These are phyloP conservation scores for Orbilia oligospora DNA, from an alignment of 2,329 filamentous ascomycete genomes.

Conservation along the genomic window DNA sequence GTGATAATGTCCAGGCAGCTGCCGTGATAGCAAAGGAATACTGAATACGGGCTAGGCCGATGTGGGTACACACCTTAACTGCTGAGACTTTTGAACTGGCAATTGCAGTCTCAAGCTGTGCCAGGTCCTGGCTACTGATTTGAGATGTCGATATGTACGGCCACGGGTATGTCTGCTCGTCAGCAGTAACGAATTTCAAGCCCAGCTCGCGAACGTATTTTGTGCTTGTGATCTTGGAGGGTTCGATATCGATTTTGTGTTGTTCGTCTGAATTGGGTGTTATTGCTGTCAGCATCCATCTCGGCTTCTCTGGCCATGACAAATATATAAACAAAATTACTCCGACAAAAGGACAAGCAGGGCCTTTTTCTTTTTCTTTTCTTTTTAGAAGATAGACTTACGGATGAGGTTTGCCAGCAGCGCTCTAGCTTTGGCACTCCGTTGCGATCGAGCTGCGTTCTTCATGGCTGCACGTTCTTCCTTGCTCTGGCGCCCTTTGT, in stretches of 20 bases:
- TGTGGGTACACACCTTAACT: constrained; percentile 44
- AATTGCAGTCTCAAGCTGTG: constrained; percentile 54
- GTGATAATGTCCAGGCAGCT: constrained; percentile 17
- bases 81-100: constrained; percentile 53
- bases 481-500: constrained; percentile 59
- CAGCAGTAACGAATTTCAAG: constrained; percentile 56
- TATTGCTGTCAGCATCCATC: constrained; percentile 51
- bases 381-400: constrained; percentile 18
- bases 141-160: constrained; percentile 59
- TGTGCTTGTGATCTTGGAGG: constrained; percentile 58
- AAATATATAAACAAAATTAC: constrained; percentile 54
- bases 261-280: constrained; percentile 48
- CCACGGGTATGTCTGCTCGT: constrained; percentile 56
- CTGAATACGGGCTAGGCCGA: constrained; percentile 50
- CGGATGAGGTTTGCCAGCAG: constrained; percentile 53
- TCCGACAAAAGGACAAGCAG: constrained; percentile 7
- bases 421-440: constrained; percentile 47
- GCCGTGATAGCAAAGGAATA: constrained; percentile 23
- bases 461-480: constrained; percentile 60
- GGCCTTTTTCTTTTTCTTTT: background rate
- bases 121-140: constrained; percentile 56
- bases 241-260: constrained; percentile 61
- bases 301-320: constrained; percentile 45
- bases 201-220: constrained; percentile 58
- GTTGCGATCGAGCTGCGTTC: constrained; percentile 57